These are phyloP conservation scores for Suhomyces tanzawaensis DNA, from an alignment of 805 yeast species.

Conservation along the genomic window DNA sequence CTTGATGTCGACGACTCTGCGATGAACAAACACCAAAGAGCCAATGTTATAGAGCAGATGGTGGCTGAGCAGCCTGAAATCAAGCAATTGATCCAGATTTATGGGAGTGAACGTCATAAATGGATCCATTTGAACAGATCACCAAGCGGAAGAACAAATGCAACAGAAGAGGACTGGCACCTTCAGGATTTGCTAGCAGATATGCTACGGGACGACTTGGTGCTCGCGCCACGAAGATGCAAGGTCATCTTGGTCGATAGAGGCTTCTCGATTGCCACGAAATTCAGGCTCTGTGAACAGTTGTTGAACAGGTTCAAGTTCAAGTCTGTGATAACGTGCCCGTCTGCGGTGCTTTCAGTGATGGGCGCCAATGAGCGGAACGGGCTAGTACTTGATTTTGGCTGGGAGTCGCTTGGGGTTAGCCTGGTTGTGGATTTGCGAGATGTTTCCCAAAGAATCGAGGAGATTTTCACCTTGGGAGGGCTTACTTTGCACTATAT, in stretches of 20 bases:
- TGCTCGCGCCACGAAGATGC: constrained; percentile 18
- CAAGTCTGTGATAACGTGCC: constrained; percentile 22
- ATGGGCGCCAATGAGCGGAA: constrained; percentile 19
- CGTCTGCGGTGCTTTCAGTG: constrained; percentile 18
- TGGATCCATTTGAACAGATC: constrained; percentile 8
- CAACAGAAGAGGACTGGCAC: not conserved
- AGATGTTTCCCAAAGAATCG: constrained; percentile 1
- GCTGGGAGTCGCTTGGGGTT: constrained; percentile 24
- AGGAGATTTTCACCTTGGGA: constrained; percentile 6
- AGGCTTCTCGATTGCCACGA: constrained; percentile 14
- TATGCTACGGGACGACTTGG: constrained; percentile 7
- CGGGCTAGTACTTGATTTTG: constrained; percentile 29
- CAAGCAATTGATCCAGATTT: constrained; percentile 8
- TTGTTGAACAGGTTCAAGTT: constrained; percentile 23
- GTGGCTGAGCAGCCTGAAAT: not conserved
- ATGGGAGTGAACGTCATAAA: constrained; percentile 8
- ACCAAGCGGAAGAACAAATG: not conserved
- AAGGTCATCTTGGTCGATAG: constrained; percentile 22
- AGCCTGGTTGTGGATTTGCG: constrained; percentile 25
- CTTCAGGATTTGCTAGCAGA: not conserved
- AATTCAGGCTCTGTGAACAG: constrained; percentile 16
- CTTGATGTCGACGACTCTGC: constrained; percentile 21
- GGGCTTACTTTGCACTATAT: constrained; percentile 21
- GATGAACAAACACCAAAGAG: constrained; percentile 15
- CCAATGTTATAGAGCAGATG: constrained; percentile 1